Evolutionary conservation across 1,284 basidiomycete species (phyloP).

Genomic region (Veloboletus limbatus): DNA sequence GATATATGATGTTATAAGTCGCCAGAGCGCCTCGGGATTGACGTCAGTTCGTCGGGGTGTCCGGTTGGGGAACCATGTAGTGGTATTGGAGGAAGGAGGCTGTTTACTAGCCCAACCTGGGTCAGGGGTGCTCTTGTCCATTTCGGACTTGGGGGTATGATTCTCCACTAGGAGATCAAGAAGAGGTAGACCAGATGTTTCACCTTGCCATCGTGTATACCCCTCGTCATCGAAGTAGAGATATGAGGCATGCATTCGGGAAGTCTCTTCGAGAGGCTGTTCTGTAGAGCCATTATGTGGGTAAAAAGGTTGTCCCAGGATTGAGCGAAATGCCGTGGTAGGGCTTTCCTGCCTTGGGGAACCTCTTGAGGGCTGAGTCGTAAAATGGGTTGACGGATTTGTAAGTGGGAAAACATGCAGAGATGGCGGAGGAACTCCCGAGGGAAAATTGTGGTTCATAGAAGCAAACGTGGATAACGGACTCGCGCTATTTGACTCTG

Average conservation of each 20-base stretch:
- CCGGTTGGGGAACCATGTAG: slow-evolving; percentile 77
- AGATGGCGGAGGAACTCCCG: slow-evolving; percentile 73
- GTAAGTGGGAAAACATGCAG: slow-evolving; percentile 71
- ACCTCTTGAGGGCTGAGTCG: slow-evolving; percentile 38
- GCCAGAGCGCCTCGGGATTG: slow-evolving; percentile 77
- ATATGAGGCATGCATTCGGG: slow-evolving; percentile 68
- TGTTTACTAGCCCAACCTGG: slow-evolving; percentile 28
- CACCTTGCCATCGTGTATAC: slow-evolving; percentile 83
- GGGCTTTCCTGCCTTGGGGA: slow-evolving; percentile 46
- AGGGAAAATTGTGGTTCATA: slow-evolving; percentile 46
- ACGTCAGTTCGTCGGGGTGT: slow-evolving; percentile 69
- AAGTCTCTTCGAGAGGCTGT: slow-evolving; percentile 52
- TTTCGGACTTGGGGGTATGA: slow-evolving; percentile 39
- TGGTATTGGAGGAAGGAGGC: slow-evolving; percentile 25
- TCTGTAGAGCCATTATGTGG: slow-evolving; percentile 34
- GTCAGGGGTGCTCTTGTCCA: slow-evolving; percentile 26
- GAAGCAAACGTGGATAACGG: slow-evolving; percentile 56
- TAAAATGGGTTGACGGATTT: slow-evolving; percentile 76
- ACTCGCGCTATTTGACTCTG: slow-evolving; percentile 38
- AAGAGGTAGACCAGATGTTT: slow-evolving; percentile 84
- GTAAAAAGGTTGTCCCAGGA: slow-evolving; percentile 37
- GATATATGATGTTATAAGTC: slow-evolving; percentile 70
- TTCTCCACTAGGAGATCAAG: slow-evolving; percentile 76
- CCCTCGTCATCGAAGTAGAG: slow-evolving; percentile 82
- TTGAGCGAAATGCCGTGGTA: slow-evolving; percentile 40